Evolutionary conservation across 768 basidiomycete genomes (phyloP).

Genomic region (Erythrobasidium yunnanense): DNA sequence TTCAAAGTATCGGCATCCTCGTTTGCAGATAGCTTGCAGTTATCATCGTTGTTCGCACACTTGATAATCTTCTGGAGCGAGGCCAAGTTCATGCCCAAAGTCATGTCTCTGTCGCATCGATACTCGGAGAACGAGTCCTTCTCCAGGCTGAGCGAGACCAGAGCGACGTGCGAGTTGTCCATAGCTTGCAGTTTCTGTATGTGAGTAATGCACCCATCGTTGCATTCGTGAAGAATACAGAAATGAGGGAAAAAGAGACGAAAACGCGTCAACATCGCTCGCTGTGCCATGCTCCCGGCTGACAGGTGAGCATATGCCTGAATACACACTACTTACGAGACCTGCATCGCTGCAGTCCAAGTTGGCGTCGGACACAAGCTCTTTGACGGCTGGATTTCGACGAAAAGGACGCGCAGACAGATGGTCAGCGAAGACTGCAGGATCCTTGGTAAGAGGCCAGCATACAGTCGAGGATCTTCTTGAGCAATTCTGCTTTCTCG

Average conservation of each 20-base stretch:
- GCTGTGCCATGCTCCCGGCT: not conserved
- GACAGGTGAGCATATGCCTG: not conserved
- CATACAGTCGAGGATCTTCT: slow-evolving; percentile 85
- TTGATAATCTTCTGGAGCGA: slow-evolving; percentile 90
- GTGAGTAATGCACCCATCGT: no score
- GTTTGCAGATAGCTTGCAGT: slow-evolving; percentile 74
- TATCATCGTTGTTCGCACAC: slow-evolving; percentile 92
- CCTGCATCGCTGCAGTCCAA: slow-evolving; percentile 95
- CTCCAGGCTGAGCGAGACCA: slow-evolving; percentile 75
- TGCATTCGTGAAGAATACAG: no score
- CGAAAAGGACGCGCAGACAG: no score
- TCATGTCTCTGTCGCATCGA: slow-evolving; percentile 91
- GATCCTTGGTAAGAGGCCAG: slow-evolving; percentile 6
- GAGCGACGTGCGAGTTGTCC: slow-evolving; percentile 99
- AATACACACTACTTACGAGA: slow-evolving; percentile 56
- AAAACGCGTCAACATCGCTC: not conserved
- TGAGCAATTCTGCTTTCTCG: slow-evolving; percentile 72
- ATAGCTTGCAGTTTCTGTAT: slow-evolving; percentile 89
- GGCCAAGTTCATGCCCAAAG: slow-evolving; percentile 72
- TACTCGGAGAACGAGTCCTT: slow-evolving; percentile 67
- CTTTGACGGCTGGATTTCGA: slow-evolving; percentile 70
- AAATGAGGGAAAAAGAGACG: not conserved
- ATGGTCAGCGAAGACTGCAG: no score
- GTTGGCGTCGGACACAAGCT: slow-evolving; percentile 93
- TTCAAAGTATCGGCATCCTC: slow-evolving; percentile 83